These are phyloP conservation scores for Hyaloscypha finlandica DNA, from an alignment of 495 filamentous ascomycete species.

Conservation along the genomic window DNA sequence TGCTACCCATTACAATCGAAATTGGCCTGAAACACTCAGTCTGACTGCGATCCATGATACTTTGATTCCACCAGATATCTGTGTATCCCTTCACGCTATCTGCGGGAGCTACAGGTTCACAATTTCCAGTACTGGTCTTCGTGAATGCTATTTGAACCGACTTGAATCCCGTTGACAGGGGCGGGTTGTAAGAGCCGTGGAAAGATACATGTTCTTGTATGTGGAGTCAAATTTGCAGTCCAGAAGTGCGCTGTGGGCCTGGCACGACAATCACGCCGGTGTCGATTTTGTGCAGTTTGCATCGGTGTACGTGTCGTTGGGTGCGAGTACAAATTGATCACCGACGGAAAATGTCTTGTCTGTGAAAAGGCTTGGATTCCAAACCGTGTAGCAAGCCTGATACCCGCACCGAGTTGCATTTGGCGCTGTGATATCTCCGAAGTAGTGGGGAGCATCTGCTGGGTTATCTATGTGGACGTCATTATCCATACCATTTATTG, in stretches of 20 bases:
- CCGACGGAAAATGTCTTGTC: not conserved
- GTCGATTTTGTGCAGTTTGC: not conserved
- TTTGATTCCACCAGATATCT: constrained; percentile 6
- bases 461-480: constrained; percentile 8
- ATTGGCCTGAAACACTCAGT: constrained; percentile 1
- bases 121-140: not conserved
- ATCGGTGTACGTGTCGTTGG: not conserved
- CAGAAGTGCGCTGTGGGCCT: not conserved
- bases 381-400: not conserved
- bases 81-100: not conserved
- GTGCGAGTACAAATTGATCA: constrained; percentile 8
- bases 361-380: not conserved
- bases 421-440: not conserved
- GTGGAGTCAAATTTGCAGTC: not conserved
- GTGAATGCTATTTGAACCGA: not conserved
- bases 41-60: not conserved
- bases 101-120: not conserved
- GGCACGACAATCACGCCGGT: not conserved
- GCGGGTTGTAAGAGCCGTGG: not conserved
- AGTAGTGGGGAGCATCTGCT: not conserved
- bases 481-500: not conserved
- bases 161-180: not conserved
- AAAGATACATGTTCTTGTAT: constrained; percentile 9
- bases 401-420: not conserved
- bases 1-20: not conserved